A percentile compares a stretch with the other conserved stretches of the same genome.
Evolutionary conservation across 2,329 filamentous ascomycete species (phyloP).

Genomic region (Trichoderma sp.): DNA sequence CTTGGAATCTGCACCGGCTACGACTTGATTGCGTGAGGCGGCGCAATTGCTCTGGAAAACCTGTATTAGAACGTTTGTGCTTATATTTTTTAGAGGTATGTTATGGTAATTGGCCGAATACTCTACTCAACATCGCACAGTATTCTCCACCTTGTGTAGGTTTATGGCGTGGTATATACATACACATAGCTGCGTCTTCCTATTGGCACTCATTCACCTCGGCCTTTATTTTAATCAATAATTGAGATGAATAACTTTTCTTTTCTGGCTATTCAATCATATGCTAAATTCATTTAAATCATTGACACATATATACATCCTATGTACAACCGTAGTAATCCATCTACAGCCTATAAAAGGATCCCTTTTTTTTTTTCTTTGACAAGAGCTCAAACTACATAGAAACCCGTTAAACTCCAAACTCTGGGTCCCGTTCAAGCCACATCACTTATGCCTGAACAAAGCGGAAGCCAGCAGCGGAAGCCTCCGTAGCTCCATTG

Average conservation of each 20-base stretch:
- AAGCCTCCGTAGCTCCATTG: slow-evolving; percentile 21
- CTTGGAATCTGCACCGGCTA: neutral
- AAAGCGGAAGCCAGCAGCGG: slow-evolving; percentile 21
- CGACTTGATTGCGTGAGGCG: neutral
- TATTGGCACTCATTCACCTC: neutral
- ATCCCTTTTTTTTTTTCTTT: neutral
- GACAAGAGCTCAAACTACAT: neutral
- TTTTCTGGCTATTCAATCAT: neutral
- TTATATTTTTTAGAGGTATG: too few species aligned
- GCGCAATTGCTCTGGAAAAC: neutral
- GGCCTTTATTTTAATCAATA: neutral
- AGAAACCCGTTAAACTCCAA: neutral
- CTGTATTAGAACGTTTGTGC: neutral
- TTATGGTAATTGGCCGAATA: too few species aligned
- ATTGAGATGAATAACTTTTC: neutral
- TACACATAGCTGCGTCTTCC: neutral
- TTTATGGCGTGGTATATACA: neutral
- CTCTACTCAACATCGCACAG: too few species aligned
- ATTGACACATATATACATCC: slow-evolving; percentile 1
- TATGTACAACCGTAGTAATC: neutral
- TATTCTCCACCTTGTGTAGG: too few species aligned
- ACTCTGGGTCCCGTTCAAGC: neutral
- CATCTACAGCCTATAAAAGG: neutral
- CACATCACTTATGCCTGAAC: neutral
- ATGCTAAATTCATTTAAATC: neutral